Evolutionary conservation across 176 grass and related monocot species (phyloP).

Genomic region (Dendrocalamus sinicus): DNA sequence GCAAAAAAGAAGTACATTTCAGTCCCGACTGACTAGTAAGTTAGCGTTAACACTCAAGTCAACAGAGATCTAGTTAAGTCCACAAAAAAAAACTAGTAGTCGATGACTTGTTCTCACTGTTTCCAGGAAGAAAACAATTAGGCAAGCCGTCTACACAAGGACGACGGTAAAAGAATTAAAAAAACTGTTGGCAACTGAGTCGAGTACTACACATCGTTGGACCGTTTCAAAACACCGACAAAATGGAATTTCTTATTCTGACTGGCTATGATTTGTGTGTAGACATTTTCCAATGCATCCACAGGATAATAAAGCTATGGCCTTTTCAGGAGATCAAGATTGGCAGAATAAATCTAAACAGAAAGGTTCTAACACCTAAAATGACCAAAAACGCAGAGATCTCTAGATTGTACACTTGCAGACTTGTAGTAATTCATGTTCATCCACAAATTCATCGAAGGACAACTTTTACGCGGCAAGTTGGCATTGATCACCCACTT

Average conservation of each 20-base stretch:
- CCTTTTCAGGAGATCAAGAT: too few species aligned
- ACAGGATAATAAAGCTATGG: too few species aligned
- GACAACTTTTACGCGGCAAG: slow-evolving; percentile 17
- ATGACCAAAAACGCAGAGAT: not conserved
- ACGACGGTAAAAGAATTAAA: too few species aligned
- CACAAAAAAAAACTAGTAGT: not conserved
- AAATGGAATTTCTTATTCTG: not conserved
- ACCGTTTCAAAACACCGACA: too few species aligned
- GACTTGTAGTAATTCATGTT: not conserved
- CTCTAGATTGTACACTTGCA: not conserved
- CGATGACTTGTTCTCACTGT: too few species aligned
- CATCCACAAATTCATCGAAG: not conserved
- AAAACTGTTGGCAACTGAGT: too few species aligned
- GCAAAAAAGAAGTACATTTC: not conserved
- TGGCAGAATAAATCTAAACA: not conserved
- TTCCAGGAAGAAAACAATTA: too few species aligned
- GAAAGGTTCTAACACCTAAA: not conserved
- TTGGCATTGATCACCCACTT: not conserved
- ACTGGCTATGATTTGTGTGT: not conserved
- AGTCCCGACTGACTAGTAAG: not conserved
- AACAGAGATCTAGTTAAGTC: too few species aligned
- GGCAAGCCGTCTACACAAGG: too few species aligned
- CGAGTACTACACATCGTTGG: too few species aligned
- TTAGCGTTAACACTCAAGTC: not conserved
- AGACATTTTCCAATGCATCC: not conserved